Evolutionary conservation across 2,329 filamentous ascomycete species (phyloP).

Genomic region (Arthrobotrys megalospora): DNA sequence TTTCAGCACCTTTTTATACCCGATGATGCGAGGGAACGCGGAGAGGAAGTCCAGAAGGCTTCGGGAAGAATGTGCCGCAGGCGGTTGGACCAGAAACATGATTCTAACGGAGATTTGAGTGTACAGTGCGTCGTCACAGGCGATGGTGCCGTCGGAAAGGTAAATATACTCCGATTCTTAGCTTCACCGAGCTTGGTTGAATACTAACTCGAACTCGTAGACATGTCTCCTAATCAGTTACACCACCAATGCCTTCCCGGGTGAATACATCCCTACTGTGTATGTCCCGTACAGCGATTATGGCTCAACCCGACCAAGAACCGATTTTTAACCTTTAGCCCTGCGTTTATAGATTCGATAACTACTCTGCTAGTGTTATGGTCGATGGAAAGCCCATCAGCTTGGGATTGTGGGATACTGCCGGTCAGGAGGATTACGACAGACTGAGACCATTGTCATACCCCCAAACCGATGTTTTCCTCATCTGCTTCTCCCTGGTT

Average conservation of each 20-base stretch:
- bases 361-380: conserved; percentile 99
- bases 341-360: conserved; percentile 64
- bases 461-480: conserved; percentile 98
- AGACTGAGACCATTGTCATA: conserved; percentile 98
- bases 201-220: conserved; percentile 71
- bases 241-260: conserved; percentile 99
- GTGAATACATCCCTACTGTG: conserved; percentile 99
- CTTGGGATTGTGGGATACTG: conserved; percentile 99
- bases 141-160: conserved; percentile 99
- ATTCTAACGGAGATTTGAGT: conserved; percentile 54
- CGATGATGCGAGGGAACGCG: conserved; percentile 27
- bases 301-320: not conserved
- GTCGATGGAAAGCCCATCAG: conserved; percentile 99
- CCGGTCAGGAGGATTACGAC: conserved; percentile 99
- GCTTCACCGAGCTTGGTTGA: conserved; percentile 61
- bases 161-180: conserved; percentile 69
- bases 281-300: conserved; percentile 70
- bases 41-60: conserved; percentile 26
- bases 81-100: conserved; percentile 47
- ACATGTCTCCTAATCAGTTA: conserved; percentile 99
- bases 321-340: conserved; percentile 14
- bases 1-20: conserved; percentile 52
- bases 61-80: conserved; percentile 34
- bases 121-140: conserved; percentile 95
- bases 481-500: conserved; percentile 99